Base-by-base conservation (phyloP, 2,329 filamentous ascomycete genomes). In the Epichloe scottii region DNA sequence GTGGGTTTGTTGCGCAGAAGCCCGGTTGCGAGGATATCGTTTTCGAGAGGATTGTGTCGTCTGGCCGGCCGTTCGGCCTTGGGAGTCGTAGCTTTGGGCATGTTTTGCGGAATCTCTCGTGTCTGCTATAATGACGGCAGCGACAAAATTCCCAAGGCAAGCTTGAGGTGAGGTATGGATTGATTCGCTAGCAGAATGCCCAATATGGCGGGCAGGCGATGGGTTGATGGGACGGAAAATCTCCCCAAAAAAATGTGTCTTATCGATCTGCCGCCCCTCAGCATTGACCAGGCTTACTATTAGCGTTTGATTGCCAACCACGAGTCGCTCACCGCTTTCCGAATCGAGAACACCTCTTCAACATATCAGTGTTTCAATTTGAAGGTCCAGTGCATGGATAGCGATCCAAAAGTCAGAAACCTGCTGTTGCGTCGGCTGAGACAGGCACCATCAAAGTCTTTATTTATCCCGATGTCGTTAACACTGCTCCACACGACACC, bases 41-140 rank as follows among this genome's bases (percentile, higher is more conserved):
- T 87, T 60, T 91, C 85, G 54, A 98, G 84, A 40, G 91, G 90
- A 59, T 94, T 94, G 71, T 96, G 91, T 57, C 87, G 82, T 62
- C 84, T 81, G 54, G 75, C 75, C 58, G 75, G 74, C 64, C 76
- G 80, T 58, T 66, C 71, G 52, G 74, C 75, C 58, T 73, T 76
- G 17, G 79, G 74, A 52, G 78, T 78, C 30, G 74, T 79, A 46
- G 84, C 82, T 73, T 95, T 95, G 38, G 89, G 89, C 90, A 95
- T 95, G 54, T 58, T 71, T 59, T 35, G 7, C 15, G 26, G 2
- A 34, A n/a, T 37, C 30, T 17, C 17, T 40, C 42, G 11, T 15
- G 26, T 14, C 30, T 26, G 48, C 26, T n/a, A 43, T 8, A 33
- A 15, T 6, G 39, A 23, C 30, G 40, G 14, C 30, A 42, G 14